Evolutionary conservation across 2,329 filamentous ascomycete species (phyloP), one percentile per base, ranked within the genome.

Genomic region (Helotiales sp.): DNA sequence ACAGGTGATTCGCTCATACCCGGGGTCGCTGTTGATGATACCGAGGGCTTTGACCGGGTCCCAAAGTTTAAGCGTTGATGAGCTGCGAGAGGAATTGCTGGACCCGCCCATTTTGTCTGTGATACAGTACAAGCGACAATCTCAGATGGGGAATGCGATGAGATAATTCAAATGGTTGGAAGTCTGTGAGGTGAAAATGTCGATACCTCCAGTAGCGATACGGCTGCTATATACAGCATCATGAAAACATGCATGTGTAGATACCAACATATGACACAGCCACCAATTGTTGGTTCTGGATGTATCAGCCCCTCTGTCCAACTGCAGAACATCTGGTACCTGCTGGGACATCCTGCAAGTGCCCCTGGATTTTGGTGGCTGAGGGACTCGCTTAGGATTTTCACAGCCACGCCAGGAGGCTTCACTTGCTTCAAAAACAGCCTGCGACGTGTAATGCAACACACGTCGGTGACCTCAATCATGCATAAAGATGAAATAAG

Each of bases 61-160:
- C 70, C 69, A 72, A 40, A 70, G 40, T 37, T 68, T 69, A n/a
- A n/a, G n/a, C n/a, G n/a, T 13, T 37, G 61, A 49, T n/a, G 49
- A 28, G 6, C 50, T 34, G 28, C 43, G 37, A 37, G 54, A 57
- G 34, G 40, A 60, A 43, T 55, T 24, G 62, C 22, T 61, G 28
- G 57, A 54, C 6, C 1, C 13, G 47, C 15, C 45, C 66, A 65
- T 65, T 61, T 67, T 40, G 0, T 49, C 47, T 52, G 58, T 15
- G 11, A n/a, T 43, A 3, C 34, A 15, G 5, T n/a, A n/a, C n/a
- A n/a, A n/a, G n/a, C n/a, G n/a, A n/a, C n/a, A 40, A 43, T 17
- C 3, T 43, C 22, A 28, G 61, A 15, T 61, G 57, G 45, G 45
- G 3, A 30, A 61, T 58, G 40, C 30, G 47, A 22, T 15, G 17